phyloP scores from a whole-genome alignment of 257 asterid genomes.

The Haberlea rhodopensis region DNA sequence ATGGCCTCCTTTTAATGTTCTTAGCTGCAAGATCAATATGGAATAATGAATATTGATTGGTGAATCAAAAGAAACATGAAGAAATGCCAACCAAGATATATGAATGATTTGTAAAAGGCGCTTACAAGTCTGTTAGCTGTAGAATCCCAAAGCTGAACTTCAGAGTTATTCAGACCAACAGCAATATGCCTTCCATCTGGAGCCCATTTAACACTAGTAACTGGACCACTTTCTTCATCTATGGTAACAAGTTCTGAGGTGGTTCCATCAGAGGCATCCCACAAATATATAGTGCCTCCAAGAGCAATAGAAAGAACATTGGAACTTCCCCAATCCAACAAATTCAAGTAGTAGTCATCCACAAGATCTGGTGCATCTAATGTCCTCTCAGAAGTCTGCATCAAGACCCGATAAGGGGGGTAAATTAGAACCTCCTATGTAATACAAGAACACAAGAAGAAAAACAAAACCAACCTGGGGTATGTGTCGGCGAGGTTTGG shows the following conservation, averaged over 20 bases:
- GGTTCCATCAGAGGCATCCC: constrained; percentile 84
- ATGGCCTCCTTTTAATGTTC: constrained; percentile 81
- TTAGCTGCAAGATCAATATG: constrained; percentile 49
- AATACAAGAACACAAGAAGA: not conserved
- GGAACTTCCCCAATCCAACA: constrained; percentile 91
- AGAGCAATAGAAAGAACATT: constrained; percentile 92
- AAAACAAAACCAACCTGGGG: constrained; percentile 63
- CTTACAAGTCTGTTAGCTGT: constrained; percentile 69
- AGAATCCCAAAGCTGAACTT: constrained; percentile 93
- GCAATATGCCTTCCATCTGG: constrained; percentile 87
- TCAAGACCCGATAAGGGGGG: not conserved
- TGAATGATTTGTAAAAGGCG: constrained; percentile 13
- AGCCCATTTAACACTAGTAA: constrained; percentile 91
- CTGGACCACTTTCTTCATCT: constrained; percentile 82
- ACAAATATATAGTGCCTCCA: constrained; percentile 70
- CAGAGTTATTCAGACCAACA: constrained; percentile 78
- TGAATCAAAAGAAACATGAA: not conserved
- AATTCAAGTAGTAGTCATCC: constrained; percentile 87
- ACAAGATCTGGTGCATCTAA: constrained; percentile 87
- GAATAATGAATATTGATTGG: constrained; percentile 1
- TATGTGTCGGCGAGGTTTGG: constrained; percentile 71
- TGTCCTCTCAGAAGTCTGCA: constrained; percentile 93
- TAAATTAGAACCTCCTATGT: not conserved
- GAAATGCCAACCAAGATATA: not conserved
- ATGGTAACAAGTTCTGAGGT: constrained; percentile 78